Percentiles rank a stretch among this genome's conserved stretches.
These are phyloP conservation scores for Coelastrella sp. DNA, from an alignment of 139 green algal genomes.

Conservation along the genomic window DNA sequence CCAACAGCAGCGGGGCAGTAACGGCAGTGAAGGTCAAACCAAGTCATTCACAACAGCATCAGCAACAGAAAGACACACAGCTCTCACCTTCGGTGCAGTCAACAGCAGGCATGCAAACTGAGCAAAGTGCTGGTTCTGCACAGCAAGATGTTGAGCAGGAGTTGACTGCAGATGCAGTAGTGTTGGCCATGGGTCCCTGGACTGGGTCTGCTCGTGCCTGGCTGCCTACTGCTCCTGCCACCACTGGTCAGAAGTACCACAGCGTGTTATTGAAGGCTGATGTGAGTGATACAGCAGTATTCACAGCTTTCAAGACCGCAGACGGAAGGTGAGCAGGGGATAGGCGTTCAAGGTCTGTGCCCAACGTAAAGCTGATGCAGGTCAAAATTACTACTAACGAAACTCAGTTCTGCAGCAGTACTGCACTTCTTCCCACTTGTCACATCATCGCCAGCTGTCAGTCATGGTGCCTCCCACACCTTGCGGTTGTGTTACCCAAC, in stretches of 20 bases:
- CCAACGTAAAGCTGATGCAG: too few relatives aligned
- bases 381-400: too few relatives aligned
- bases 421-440: too few relatives aligned
- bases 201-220: conserved; percentile 55
- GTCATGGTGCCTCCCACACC: too few relatives aligned
- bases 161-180: conserved; percentile 67
- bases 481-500: too few relatives aligned
- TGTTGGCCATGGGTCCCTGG: conserved; percentile 88
- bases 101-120: too few relatives aligned
- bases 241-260: conserved; percentile 78
- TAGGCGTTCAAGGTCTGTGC: not conserved
- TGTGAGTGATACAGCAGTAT: conserved; percentile 61
- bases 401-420: too few relatives aligned
- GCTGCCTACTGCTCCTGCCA: conserved; percentile 52
- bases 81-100: too few relatives aligned
- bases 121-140: too few relatives aligned
- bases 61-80: too few relatives aligned
- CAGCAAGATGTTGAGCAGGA: not conserved
- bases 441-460: too few relatives aligned
- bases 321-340: conserved; percentile 27
- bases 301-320: conserved; percentile 49
- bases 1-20: not conserved
- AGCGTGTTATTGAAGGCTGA: conserved; percentile 71
- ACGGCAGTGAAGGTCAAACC: not conserved
- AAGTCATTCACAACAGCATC: not conserved